Percentiles rank a stretch among this genome's conserved stretches.
Conservation (phyloP, 129 eudicot genomes). For the Flaveria ramosissima region DNA sequence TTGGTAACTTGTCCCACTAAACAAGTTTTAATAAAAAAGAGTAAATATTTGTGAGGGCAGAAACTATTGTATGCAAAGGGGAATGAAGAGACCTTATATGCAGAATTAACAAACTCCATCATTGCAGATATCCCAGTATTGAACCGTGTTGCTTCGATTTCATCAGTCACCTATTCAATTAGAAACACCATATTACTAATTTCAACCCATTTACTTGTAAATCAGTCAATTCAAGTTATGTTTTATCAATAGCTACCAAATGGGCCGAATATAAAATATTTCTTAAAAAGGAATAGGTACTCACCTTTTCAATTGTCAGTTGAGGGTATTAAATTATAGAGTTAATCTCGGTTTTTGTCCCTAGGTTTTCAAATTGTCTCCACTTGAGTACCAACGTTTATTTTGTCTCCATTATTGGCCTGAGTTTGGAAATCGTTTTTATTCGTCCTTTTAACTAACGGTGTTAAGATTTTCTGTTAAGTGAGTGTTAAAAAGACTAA, state of each 20-base stretch:
- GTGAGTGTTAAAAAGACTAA: too few species aligned
- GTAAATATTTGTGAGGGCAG: background rate
- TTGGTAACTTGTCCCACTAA: slow-evolving; percentile 95
- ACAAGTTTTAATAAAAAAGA: background rate
- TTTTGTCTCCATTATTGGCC: too few species aligned
- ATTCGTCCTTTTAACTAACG: too few species aligned
- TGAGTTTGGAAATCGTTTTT: too few species aligned
- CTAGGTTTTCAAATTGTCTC: too few species aligned
- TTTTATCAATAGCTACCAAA: background rate
- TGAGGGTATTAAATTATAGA: too few species aligned
- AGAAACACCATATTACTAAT: slow-evolving; percentile 16
- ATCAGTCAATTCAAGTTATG: background rate
- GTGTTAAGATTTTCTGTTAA: too few species aligned
- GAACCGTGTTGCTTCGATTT: slow-evolving; percentile 90
- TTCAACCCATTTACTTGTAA: background rate
- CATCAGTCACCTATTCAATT: slow-evolving; percentile 71
- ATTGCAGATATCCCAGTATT: slow-evolving; percentile 98
- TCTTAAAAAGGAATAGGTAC: background rate
- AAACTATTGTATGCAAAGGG: background rate
- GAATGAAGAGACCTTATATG: slow-evolving; percentile 65
- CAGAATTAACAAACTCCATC: slow-evolving; percentile 97
- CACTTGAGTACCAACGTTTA: too few species aligned
- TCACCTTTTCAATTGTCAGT: too few species aligned
- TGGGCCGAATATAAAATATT: background rate
- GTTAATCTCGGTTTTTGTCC: too few species aligned